Evolutionary conservation across 2,329 filamentous ascomycete genomes (phyloP), one percentile per base, ranked within the genome.

Genomic region (Verticillium nonalfalfae): DNA sequence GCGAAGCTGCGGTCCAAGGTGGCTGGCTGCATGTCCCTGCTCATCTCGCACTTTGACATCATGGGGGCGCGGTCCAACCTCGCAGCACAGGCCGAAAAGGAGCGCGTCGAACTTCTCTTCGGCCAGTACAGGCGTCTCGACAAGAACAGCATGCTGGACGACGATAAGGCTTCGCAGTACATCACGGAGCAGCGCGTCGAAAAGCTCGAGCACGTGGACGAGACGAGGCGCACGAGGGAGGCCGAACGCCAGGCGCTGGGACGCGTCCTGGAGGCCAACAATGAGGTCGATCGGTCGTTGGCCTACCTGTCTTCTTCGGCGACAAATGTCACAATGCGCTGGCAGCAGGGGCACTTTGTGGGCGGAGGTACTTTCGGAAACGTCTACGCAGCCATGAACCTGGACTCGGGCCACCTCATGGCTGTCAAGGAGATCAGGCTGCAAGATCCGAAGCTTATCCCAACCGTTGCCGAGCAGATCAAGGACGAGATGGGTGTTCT

Each of bases 41-140:
- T 99, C 57, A 98, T 99, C 67, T 97, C 93, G 10, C 95, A 99
- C 75, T 99, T 99, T 70, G 95, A 99, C 74, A 98, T 99, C 75
- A 97, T 99, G 90, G 95, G 95, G 31, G 95, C 95, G 33, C 87
- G 94, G 69, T 97, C 93, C 7, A 97, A 89, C 52, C 83, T 97
- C 65, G 95, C 95, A 11, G 95, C 95, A 4, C 93, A 97, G 75
- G 92, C 93, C 1, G 95, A 99, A 76, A 93, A 92, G 73, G 91
- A 96, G 71, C 85, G 91, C 54, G 84, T 93, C 66, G 94, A 97
- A 69, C 89, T 91, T 34, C 80, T 93, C 62, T 85, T 90, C 59
- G 88, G 89, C 34, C 90, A 93, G 70, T 86, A 90, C 69, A 85
- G 89, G 65, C 88, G 88, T 69, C 81, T 95, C 65, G 93, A 96